Evolutionary conservation across 352 stramenopile genomes (phyloP).

Genomic region (Phytophthora multivora): DNA sequence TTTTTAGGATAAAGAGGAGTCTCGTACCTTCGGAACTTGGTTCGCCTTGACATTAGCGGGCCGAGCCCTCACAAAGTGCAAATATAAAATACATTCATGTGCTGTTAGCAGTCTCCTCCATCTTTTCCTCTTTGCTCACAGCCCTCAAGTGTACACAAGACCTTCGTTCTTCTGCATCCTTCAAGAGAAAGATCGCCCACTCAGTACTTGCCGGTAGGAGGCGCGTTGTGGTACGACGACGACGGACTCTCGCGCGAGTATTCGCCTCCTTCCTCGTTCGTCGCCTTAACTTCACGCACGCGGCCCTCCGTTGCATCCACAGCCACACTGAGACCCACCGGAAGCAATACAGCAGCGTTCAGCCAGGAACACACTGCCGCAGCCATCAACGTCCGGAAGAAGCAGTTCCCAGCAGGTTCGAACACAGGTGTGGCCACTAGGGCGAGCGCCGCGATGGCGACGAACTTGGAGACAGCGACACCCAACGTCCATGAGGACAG

Average conservation of each 20-base stretch:
- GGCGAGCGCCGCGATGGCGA: constrained; percentile 44
- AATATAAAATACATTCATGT: constrained; percentile 47
- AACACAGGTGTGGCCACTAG: constrained; percentile 44
- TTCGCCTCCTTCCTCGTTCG: constrained; percentile 43
- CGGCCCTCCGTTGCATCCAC: constrained; percentile 47
- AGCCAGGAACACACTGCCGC: constrained; percentile 41
- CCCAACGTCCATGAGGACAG: constrained; percentile 45
- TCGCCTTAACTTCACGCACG: constrained; percentile 40
- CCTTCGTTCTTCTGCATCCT: constrained; percentile 3
- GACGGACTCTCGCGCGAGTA: constrained; percentile 40
- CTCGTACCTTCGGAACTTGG: constrained; percentile 3
- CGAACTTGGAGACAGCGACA: constrained; percentile 45
- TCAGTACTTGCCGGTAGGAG: constrained; percentile 27
- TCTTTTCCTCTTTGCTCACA: constrained; percentile 13
- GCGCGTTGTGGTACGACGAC: constrained; percentile 34
- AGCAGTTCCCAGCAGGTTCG: constrained; percentile 41
- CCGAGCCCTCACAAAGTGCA: constrained; percentile 26
- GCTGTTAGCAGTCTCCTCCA: constrained; percentile 19
- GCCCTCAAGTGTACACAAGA: constrained; percentile 18
- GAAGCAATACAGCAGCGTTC: constrained; percentile 42
- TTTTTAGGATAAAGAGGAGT: constrained; percentile 13
- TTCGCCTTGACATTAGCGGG: constrained; percentile 1
- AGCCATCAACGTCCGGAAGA: constrained; percentile 51
- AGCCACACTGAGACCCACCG: constrained; percentile 49
- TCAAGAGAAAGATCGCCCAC: background rate